Base-by-base conservation (phyloP, 805 yeast genomes). In the Wickerhamiella cacticola region DNA sequence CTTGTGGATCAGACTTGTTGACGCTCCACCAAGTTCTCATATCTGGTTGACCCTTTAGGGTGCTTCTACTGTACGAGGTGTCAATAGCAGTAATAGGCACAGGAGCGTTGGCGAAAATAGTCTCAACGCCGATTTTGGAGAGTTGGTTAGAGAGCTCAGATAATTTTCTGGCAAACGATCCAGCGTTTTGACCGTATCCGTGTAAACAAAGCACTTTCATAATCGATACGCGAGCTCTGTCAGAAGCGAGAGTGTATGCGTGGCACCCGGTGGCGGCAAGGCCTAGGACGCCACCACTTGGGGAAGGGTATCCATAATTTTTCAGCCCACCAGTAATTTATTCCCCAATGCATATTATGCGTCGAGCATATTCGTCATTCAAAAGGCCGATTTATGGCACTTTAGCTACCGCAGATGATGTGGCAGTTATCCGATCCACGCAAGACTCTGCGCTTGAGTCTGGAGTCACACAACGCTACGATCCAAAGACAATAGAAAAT, bases 91-190 rank as follows among this genome's bases (percentile, higher is more conserved):
- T 71, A 28, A 89, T 65, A 25, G 68, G 64, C 5, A 76, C 63
- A 1, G 97, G 96, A 1, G 82, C 97, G 56, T 85, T 83, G 41
- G 88, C 67, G 63, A 82, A 89, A 19, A 78, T 75, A 34, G 85
- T 71, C 57, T 82, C 85, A 55, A 79, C 76, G 41, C 84, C 79
- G 28, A 75, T 69, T 48, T 75, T 71, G 58, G 75, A 72, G 51
- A 92, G 67, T 39, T 78, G 73, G 58, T 92, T 89, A 53, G 97
- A 72, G 23, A 89, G 72, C 2, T 94, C 96, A 1, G 94, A 79
- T 0, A 96, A 80, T 63, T 92, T 89, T 56, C 82, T 84, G 48
- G 94, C 81, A 65, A 89, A 89, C 12, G 80, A 72, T 36, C 80
- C 72, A 5, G 89, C 89, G 52, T 79, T 81, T 69, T 89, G 95